A percentile compares a stretch with the other conserved stretches of the same genome.
phyloP scores from a whole-genome alignment of 208 protist species.

The Wallacemonas sp. region DNA sequence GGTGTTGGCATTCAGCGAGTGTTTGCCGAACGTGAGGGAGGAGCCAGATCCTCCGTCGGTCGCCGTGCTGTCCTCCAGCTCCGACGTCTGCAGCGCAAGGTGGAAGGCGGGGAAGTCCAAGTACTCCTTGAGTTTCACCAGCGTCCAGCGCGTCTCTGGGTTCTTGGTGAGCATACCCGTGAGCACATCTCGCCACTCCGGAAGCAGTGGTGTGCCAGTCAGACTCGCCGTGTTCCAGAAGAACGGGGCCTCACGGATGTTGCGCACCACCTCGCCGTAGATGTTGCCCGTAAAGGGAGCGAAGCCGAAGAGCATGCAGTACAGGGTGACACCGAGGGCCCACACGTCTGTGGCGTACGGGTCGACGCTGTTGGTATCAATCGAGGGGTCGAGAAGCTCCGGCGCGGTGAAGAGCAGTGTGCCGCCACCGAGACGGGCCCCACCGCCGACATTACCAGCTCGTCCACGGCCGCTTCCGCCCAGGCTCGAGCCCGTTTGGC shows the following conservation, averaged over 20 bases:
- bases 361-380: constrained; percentile 27
- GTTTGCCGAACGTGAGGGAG: constrained; percentile 4
- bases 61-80: constrained; percentile 5
- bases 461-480: neutral
- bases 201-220: constrained; percentile 21
- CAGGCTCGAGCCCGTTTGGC: neutral
- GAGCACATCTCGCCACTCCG: constrained; percentile 59
- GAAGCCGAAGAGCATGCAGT: constrained; percentile 72
- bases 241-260: constrained; percentile 36
- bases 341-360: constrained; percentile 72
- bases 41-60: neutral
- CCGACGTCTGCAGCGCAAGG: constrained; percentile 18
- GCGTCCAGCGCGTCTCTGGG: constrained; percentile 56
- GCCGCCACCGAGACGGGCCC: constrained; percentile 37
- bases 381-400: constrained; percentile 41
- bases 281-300: constrained; percentile 60
- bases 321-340: constrained; percentile 83
- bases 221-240: constrained; percentile 48
- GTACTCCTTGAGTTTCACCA: constrained; percentile 55
- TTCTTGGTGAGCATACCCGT: constrained; percentile 72
- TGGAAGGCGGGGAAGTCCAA: constrained; percentile 41
- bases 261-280: constrained; percentile 40
- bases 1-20: neutral
- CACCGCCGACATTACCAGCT: neutral
- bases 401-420: constrained; percentile 77